Evolutionary conservation across 2,329 filamentous ascomycete genomes (phyloP).

Genomic region (Cercospora brassicicola): DNA sequence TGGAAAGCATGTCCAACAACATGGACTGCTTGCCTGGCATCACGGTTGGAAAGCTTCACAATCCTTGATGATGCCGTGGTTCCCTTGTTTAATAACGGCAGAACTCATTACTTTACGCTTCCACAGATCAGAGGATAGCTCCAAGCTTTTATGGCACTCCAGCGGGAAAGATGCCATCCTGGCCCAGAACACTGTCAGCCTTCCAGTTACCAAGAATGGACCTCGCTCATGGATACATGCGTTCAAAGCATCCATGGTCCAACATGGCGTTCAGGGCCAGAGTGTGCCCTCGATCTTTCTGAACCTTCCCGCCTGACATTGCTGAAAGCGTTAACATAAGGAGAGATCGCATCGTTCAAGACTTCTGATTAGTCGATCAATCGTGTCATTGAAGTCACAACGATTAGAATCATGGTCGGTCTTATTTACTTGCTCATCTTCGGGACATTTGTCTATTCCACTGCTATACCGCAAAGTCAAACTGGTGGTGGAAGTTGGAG

Average conservation of each 20-base stretch:
- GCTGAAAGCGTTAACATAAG: neutral
- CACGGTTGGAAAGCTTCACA: neutral
- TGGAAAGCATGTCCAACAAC: neutral
- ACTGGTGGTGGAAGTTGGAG: neutral
- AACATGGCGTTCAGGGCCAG: neutral
- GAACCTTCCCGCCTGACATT: neutral
- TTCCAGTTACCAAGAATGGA: neutral
- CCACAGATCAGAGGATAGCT: neutral
- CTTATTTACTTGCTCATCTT: neutral
- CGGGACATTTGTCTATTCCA: neutral
- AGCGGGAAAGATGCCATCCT: neutral
- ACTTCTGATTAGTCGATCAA: neutral
- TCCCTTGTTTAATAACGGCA: neutral
- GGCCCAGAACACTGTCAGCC: neutral
- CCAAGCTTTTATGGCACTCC: neutral
- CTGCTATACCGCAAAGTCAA: neutral
- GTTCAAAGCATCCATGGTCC: neutral
- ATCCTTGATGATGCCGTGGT: neutral
- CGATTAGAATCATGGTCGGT: neutral
- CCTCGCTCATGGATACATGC: neutral
- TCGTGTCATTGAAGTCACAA: neutral
- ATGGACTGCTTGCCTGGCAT: neutral
- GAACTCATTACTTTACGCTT: neutral
- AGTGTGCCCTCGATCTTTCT: neutral
- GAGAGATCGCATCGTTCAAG: neutral